Evolutionary conservation across 192 early-diverging fungal genomes (phyloP), one percentile per base, ranked within the genome.

Genomic region (Coemansia sp.): DNA sequence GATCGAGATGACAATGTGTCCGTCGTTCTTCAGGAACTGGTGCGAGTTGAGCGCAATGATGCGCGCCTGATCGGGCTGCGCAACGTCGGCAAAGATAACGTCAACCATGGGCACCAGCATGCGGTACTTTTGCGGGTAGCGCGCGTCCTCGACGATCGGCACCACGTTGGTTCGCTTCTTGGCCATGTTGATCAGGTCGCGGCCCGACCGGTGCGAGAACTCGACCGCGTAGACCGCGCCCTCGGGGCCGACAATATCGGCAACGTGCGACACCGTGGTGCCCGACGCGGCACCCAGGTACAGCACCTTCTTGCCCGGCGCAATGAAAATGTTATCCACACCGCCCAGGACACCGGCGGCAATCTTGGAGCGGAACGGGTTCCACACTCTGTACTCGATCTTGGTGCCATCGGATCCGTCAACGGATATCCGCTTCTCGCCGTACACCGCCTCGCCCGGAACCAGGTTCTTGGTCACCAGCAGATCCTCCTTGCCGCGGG

Each of bases 111-210:
- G 85, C 45, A 97, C 89, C 32, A 97, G 81, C 95, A 97, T 99
- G 78, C 97, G 92, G 83, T 99, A 99, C 81, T 99, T 99, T 80
- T 99, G 91, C 50, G 97, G 97, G 81, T 97, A 90, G 75, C 94
- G 95, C 36, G 95, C 94, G 79, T 99, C 97, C 81, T 99, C 97
- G 64, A 99, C 94, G 58, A 99, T 99, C 36, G 97, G 95, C 58
- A 97, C 93, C 28, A 97, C 90, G 78, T 97, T 99, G 65, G 94
- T 97, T 58, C 95, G 91, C 87, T 99, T 99, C 87, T 99, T 99
- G 74, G 96, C 96, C 86, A 97, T 91, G 83, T 95, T 97, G 81
- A 99, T 97, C 58, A 99, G 82, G 62, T 99, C 96, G 79, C 96
- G 94, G 35, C 96, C 96, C 19, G 94, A 88, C 53, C 96, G 87